phyloP scores from a whole-genome alignment of 1,139 yeast genomes.

The Sugiyamaella neomexicana region DNA sequence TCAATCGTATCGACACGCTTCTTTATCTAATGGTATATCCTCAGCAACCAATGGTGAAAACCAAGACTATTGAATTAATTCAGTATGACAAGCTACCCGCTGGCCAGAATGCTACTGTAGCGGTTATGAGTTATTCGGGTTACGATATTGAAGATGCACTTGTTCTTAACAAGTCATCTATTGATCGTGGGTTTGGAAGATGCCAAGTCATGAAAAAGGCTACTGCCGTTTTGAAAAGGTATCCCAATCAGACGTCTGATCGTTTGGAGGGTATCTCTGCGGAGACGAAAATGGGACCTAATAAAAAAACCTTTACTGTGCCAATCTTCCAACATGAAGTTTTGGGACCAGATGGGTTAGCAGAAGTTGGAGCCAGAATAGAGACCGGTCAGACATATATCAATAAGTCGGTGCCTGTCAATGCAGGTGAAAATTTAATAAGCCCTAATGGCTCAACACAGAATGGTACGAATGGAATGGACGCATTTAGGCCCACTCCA shows the following conservation, averaged over 20 bases:
- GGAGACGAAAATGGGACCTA: conserved; percentile 49
- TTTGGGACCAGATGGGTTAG: conserved; percentile 92
- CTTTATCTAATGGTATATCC: conserved; percentile 96
- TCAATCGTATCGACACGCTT: conserved; percentile 91
- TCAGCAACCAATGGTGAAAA: conserved; percentile 98
- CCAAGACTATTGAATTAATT: conserved; percentile 92
- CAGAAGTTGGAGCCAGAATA: conserved; percentile 90
- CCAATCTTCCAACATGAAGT: conserved; percentile 86
- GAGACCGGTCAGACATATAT: conserved; percentile 93
- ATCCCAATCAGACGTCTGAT: conserved; percentile 92
- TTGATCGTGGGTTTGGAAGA: conserved; percentile 97
- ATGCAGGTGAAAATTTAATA: conserved; percentile 73
- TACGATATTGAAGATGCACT: conserved; percentile 99
- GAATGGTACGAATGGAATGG: conserved; percentile 29
- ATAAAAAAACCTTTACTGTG: conserved; percentile 41
- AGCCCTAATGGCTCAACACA: conserved; percentile 39
- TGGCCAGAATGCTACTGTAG: conserved; percentile 98
- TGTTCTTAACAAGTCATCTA: conserved; percentile 85
- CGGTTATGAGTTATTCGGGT: conserved; percentile 98
- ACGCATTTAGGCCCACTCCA: conserved; percentile 85
- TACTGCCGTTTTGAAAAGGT: conserved; percentile 82
- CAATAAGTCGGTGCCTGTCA: conserved; percentile 88
- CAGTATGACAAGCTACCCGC: conserved; percentile 97
- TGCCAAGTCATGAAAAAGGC: conserved; percentile 96
- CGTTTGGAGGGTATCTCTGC: conserved; percentile 88